Conservation (phyloP, 352 stramenopile species). For the Phytophthora cactorum region DNA sequence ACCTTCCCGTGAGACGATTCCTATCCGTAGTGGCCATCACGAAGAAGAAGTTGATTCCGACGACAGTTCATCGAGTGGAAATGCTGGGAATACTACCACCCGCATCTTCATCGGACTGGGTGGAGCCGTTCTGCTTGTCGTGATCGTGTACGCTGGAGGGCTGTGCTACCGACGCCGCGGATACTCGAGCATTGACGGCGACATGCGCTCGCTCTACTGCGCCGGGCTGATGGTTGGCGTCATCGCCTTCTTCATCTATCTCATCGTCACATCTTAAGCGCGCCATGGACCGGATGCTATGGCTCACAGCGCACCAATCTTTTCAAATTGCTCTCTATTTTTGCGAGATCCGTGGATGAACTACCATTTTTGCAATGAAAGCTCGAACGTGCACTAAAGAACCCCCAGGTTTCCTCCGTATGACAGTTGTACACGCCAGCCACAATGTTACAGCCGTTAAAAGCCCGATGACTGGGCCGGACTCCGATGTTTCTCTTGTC, state of each 20-base stretch:
- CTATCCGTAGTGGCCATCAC: slow-evolving; percentile 21
- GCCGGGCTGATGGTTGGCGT: slow-evolving; percentile 60
- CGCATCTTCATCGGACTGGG: slow-evolving; percentile 53
- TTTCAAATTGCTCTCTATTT: slow-evolving; percentile 19
- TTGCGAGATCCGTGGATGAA: slow-evolving; percentile 4
- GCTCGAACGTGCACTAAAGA: no score
- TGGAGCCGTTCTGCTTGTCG: slow-evolving; percentile 43
- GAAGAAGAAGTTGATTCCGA: slow-evolving; percentile 26
- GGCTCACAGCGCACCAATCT: slow-evolving; percentile 5
- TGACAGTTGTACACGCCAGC: background rate
- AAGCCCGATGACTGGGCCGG: background rate
- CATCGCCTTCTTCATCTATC: slow-evolving; percentile 75
- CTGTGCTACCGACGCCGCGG: slow-evolving; percentile 74
- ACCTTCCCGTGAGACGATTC: slow-evolving; percentile 14
- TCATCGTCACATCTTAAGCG: slow-evolving; percentile 58
- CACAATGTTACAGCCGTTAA: slow-evolving; percentile 4
- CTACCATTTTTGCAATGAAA: slow-evolving; percentile 33
- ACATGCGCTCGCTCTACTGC: slow-evolving; percentile 75
- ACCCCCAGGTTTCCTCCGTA: background rate
- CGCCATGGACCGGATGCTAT: background rate
- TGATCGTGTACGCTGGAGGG: slow-evolving; percentile 48
- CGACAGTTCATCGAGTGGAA: slow-evolving; percentile 15
- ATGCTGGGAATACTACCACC: slow-evolving; percentile 16
- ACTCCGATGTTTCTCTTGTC: background rate
- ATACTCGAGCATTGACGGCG: slow-evolving; percentile 64